Evolutionary conservation across 768 basidiomycete genomes (phyloP), one percentile per base, ranked within the genome.

Genomic region (Serendipita sp.): DNA sequence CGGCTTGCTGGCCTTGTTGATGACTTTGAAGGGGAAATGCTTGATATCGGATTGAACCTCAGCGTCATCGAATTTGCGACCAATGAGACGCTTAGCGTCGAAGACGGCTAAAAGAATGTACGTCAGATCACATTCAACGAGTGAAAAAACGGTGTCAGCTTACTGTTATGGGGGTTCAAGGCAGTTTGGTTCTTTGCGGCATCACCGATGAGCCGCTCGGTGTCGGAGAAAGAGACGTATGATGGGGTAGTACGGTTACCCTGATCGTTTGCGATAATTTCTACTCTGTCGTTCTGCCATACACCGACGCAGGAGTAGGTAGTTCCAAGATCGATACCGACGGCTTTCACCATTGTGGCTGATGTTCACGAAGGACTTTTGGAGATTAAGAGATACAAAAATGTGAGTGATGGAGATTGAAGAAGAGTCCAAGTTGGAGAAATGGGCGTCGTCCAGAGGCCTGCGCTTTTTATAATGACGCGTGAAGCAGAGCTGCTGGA

Each of bases 201-300:
- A 81, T 98, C 95, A 72, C 94, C 95, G 74, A 98, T 97, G 70
- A 98, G 83, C 79, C 95, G 93, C 81, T 97, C 95, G 67, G 79
- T 86, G 71, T 91, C 89, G 68, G 90, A 89, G 81, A 95, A 95
- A 62, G 93, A 86, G 76, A 96, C 93, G 75, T 94, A 95, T 5
- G 93, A 95, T 15, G 93, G 92, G 4, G 92, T 95, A 7, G 93
- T 95, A 65, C 92, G 88, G 79, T 95, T 91, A 74, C 89, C 89
- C 80, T 91, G 89, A 76, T 92, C 89, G 72, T 92, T 92, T 77
- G 89, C 89, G 74, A 97, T 97, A 80, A 96, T 96, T 79, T 96
- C 94, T 69, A 96, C 94, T 74, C 94, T 90, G 80, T 98, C 95
- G 73, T 96, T 93, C 82, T 94, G 91, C 93, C 94, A 98, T 68